phyloP scores from a whole-genome alignment of 2,329 filamentous ascomycete genomes.

The Fusarium oxysporum region DNA sequence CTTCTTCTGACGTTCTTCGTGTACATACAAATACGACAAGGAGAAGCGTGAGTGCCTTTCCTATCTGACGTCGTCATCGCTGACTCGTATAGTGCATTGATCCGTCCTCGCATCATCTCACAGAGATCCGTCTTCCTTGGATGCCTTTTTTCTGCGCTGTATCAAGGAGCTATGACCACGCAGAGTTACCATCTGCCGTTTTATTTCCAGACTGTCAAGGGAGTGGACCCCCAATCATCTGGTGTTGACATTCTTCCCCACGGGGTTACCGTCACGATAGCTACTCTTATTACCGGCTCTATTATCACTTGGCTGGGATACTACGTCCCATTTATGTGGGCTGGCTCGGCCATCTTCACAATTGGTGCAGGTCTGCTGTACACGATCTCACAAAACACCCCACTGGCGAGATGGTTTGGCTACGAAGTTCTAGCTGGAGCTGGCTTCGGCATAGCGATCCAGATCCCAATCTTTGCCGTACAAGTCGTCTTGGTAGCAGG shows the following conservation, averaged over 20 bases:
- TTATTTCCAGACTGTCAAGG: constrained; percentile 45
- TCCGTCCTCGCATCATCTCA: constrained; percentile 28
- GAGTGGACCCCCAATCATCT: constrained; percentile 19
- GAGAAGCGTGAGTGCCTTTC: constrained; percentile 15
- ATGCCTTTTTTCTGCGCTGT: constrained; percentile 32
- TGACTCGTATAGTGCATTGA: constrained; percentile 15
- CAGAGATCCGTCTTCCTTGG: constrained; percentile 28
- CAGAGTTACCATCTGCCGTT: constrained; percentile 37
- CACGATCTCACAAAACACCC: constrained; percentile 47
- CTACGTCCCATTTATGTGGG: constrained; percentile 41
- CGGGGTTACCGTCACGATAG: constrained; percentile 26
- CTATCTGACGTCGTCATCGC: background rate
- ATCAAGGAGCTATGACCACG: constrained; percentile 38
- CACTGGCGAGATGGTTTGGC: constrained; percentile 55
- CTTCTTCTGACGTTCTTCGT: constrained; percentile 29
- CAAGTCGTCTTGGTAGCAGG: constrained; percentile 55
- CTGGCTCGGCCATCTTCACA: constrained; percentile 28
- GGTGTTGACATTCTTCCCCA: constrained; percentile 36
- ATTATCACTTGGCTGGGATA: constrained; percentile 27
- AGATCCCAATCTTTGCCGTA: constrained; percentile 56
- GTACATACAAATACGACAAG: constrained; percentile 22
- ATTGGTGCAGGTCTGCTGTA: constrained; percentile 25
- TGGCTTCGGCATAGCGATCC: constrained; percentile 56
- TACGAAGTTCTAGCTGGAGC: constrained; percentile 58
- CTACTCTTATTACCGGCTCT: constrained; percentile 23